A percentile compares a stretch with the other conserved stretches of the same genome.
Evolutionary conservation across 2,329 filamentous ascomycete genomes (phyloP).

Genomic region (Onygena corvina): DNA sequence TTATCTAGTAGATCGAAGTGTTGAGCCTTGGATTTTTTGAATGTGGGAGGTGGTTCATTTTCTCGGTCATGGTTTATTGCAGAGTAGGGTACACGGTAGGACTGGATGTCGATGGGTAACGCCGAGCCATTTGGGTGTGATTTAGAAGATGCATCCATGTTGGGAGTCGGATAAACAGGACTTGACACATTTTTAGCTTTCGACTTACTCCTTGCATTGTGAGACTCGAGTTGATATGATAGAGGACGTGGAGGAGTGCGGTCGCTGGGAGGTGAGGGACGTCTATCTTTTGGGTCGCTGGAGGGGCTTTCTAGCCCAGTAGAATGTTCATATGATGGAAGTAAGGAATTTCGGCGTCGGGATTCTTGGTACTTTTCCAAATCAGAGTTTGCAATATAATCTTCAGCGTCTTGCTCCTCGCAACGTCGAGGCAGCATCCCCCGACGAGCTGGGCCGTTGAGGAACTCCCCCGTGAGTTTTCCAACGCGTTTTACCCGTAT

Average conservation of each 20-base stretch:
- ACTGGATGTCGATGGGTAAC: slow-evolving; percentile 31
- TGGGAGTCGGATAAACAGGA: not conserved
- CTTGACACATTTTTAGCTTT: not conserved
- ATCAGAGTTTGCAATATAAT: not conserved
- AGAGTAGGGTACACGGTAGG: slow-evolving; percentile 48
- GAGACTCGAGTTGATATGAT: not conserved
- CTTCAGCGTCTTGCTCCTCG: slow-evolving; percentile 43
- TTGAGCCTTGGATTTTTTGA: slow-evolving; percentile 50
- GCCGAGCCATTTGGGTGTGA: not conserved
- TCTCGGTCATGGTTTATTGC: slow-evolving; percentile 66
- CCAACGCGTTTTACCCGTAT: slow-evolving; percentile 66
- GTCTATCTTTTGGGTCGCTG: not conserved
- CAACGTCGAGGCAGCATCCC: slow-evolving; percentile 51
- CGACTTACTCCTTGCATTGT: not conserved
- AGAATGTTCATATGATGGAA: not conserved
- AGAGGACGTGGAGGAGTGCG: not conserved
- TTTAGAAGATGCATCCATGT: not conserved
- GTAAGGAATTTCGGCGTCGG: not conserved
- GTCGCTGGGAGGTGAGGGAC: not conserved
- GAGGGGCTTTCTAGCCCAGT: not conserved
- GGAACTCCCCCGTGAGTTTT: slow-evolving; percentile 61
- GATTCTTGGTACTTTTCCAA: not conserved
- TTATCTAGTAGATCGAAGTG: slow-evolving; percentile 46
- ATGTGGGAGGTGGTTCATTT: slow-evolving; percentile 62
- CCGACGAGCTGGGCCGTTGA: slow-evolving; percentile 67